These are phyloP conservation scores for Phytopythium boreale DNA, from an alignment of 352 stramenopile species.

Conservation along the genomic window DNA sequence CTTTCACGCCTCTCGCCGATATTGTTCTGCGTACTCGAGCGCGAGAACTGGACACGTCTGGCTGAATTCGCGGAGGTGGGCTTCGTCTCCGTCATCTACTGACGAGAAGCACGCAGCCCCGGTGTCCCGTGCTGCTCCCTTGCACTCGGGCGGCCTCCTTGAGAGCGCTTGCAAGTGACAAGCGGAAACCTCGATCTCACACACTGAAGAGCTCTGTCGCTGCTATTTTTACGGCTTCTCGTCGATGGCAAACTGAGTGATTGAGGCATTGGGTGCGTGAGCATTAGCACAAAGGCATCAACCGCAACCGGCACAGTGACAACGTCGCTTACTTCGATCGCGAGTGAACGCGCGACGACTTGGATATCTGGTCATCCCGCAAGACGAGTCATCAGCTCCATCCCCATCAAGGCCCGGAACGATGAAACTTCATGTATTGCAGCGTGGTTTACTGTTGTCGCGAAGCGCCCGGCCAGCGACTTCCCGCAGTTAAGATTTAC, in stretches of 20 bases:
- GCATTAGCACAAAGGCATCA: background rate
- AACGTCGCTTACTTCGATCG: background rate
- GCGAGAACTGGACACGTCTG: slow-evolving; percentile 2
- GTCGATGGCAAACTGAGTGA: background rate
- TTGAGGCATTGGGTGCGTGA: background rate
- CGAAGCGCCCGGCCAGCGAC: background rate
- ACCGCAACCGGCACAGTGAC: background rate
- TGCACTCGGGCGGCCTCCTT: background rate
- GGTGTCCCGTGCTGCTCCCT: background rate
- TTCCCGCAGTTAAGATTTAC: background rate
- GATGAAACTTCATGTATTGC: slow-evolving; percentile 1
- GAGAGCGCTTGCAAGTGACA: background rate
- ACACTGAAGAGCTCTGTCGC: background rate
- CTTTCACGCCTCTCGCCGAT: background rate
- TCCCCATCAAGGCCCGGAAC: background rate
- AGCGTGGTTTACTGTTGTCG: background rate
- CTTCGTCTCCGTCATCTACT: slow-evolving; percentile 3
- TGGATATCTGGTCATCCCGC: background rate
- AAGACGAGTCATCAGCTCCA: background rate
- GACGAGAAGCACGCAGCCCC: background rate
- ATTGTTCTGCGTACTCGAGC: background rate
- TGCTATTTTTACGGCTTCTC: background rate
- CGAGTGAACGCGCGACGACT: background rate
- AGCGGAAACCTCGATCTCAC: too few species aligned
- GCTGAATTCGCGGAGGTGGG: background rate